phyloP scores from a whole-genome alignment of 805 yeast species.

The Sungouiozyma ichnusensis region DNA sequence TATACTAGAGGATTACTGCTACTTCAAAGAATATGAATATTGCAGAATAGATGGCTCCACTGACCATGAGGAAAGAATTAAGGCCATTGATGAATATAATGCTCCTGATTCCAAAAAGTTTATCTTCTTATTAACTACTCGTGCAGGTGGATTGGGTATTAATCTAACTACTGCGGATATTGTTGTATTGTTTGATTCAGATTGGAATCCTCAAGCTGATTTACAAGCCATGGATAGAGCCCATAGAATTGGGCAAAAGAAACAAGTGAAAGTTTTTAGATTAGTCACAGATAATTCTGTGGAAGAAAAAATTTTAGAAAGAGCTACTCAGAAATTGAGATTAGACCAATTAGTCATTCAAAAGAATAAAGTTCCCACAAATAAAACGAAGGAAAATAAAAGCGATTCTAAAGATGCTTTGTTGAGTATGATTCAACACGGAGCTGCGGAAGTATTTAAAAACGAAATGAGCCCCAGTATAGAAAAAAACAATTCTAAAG shows the following conservation, averaged over 20 bases:
- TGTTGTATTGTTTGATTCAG: conserved; percentile 67
- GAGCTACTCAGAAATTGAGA: conserved; percentile 72
- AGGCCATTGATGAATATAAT: conserved; percentile 70
- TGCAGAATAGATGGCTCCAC: conserved; percentile 81
- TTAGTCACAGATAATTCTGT: conserved; percentile 74
- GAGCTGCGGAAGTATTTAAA: conserved; percentile 55
- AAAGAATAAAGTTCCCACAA: conserved; percentile 43
- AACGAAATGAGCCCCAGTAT: conserved; percentile 5
- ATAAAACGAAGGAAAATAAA: conserved; percentile 23
- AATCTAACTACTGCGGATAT: conserved; percentile 73
- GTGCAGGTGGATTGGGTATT: conserved; percentile 88
- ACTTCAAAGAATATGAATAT: conserved; percentile 56
- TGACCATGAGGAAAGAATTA: conserved; percentile 64
- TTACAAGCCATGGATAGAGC: conserved; percentile 87
- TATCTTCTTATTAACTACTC: conserved; percentile 65
- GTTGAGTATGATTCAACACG: conserved; percentile 73
- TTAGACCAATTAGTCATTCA: conserved; percentile 76
- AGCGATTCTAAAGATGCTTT: conserved; percentile 54
- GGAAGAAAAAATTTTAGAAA: conserved; percentile 70
- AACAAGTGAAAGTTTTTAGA: conserved; percentile 71
- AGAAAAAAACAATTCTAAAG: background rate
- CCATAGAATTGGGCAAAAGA: conserved; percentile 78
- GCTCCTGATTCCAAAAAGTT: conserved; percentile 65
- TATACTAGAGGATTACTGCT: conserved; percentile 70
- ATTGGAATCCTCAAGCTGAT: conserved; percentile 88